These are phyloP conservation scores for Talaromyces pinophilus DNA, from an alignment of 2,329 filamentous ascomycete genomes.

Conservation along the genomic window DNA sequence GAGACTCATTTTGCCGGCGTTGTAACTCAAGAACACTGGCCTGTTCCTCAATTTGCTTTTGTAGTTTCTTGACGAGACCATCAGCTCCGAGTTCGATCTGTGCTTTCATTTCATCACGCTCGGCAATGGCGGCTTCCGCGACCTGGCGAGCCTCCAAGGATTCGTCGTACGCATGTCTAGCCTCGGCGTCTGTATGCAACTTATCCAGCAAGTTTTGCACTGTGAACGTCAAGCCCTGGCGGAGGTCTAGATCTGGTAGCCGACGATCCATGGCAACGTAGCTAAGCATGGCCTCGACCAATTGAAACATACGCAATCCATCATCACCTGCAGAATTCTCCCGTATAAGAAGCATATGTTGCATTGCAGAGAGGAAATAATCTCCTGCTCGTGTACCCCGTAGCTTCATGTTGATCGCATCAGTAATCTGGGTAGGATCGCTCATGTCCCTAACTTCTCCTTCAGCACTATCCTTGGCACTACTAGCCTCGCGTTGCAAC, in stretches of 20 bases:
- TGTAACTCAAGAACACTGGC: conserved; percentile 87
- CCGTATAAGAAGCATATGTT: conserved; percentile 89
- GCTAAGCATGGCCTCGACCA: conserved; percentile 97
- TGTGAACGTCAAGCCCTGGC: conserved; percentile 95
- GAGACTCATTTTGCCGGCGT: conserved; percentile 76
- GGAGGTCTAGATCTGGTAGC: conserved; percentile 93
- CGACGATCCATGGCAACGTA: conserved; percentile 98
- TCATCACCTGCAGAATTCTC: conserved; percentile 85
- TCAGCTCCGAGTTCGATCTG: conserved; percentile 90
- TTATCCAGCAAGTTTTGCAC: conserved; percentile 94
- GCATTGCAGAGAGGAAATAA: conserved; percentile 93
- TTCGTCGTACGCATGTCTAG: conserved; percentile 87
- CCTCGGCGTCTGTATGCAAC: conserved; percentile 93
- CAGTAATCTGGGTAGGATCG: conserved; percentile 88
- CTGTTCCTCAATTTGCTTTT: conserved; percentile 93
- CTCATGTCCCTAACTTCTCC: conserved; percentile 87
- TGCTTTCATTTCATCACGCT: conserved; percentile 90
- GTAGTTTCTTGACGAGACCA: conserved; percentile 86
- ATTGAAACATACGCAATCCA: conserved; percentile 89
- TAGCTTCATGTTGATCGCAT: conserved; percentile 85
- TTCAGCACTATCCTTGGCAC: conserved; percentile 83
- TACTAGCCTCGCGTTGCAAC: conserved; percentile 85
- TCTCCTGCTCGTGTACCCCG: conserved; percentile 83
- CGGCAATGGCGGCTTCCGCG: conserved; percentile 91
- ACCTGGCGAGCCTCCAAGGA: conserved; percentile 87